A percentile compares a stretch with the other conserved stretches of the same genome.
These are phyloP conservation scores for Vachellia collinsii DNA, from an alignment of 306 rosid species.

Conservation along the genomic window DNA sequence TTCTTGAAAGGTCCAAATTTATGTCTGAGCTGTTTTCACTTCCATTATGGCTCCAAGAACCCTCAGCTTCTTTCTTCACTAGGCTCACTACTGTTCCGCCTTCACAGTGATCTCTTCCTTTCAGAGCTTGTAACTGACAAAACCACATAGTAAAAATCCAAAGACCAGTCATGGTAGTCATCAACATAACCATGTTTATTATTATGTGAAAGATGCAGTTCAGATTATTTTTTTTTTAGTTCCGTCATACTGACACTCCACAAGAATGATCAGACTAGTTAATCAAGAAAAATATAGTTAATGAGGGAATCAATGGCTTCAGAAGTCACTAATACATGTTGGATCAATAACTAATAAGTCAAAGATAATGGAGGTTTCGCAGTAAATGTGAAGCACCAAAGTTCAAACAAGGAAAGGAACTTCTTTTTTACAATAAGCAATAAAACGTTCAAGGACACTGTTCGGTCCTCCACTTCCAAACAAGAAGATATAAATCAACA, in stretches of 20 bases:
- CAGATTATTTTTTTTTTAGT: constrained; percentile 31
- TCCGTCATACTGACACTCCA: constrained; percentile 53
- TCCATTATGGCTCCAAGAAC: constrained; percentile 83
- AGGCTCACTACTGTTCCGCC: constrained; percentile 31
- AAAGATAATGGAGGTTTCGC: constrained; percentile 38
- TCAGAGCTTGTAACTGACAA: constrained; percentile 65
- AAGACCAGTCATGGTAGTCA: no score
- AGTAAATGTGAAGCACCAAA: constrained; percentile 39
- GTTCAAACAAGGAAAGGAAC: background rate
- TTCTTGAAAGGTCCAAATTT: constrained; percentile 73
- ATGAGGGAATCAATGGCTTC: constrained; percentile 40
- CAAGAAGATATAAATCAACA: constrained; percentile 11
- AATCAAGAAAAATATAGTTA: constrained; percentile 30
- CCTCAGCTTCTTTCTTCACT: constrained; percentile 65
- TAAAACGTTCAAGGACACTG: background rate
- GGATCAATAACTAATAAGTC: constrained; percentile 50
- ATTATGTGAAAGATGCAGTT: constrained; percentile 39
- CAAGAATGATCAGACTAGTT: constrained; percentile 41
- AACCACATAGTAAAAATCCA: constrained; percentile 18
- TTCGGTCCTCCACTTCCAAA: background rate
- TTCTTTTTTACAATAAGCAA: background rate
- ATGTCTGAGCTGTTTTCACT: constrained; percentile 83
- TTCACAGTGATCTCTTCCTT: constrained; percentile 51
- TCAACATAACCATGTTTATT: no score
- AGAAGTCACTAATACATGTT: constrained; percentile 31